Conservation (phyloP, 139 green algal genomes). For the Auxenochlorella pyrenoidosa region DNA sequence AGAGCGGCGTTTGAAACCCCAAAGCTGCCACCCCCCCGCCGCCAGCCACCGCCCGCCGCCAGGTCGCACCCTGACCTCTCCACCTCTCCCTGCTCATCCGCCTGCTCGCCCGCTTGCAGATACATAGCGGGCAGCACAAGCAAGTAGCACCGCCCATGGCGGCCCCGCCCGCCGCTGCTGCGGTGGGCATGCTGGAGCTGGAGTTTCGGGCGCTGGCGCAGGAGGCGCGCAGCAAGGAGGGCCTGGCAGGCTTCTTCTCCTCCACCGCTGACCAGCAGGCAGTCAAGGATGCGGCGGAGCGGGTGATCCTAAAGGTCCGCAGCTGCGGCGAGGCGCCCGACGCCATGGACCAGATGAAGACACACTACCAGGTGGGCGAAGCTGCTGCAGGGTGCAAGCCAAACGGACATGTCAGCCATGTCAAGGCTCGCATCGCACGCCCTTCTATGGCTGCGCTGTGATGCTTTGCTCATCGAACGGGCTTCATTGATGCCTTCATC, state of each 20-base stretch:
- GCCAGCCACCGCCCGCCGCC: neutral
- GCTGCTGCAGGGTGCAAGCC: neutral
- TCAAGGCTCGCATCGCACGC: too few relatives aligned
- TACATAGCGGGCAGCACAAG: neutral
- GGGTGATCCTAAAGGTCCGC: slow-evolving; percentile 67
- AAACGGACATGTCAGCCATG: too few relatives aligned
- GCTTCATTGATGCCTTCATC: too few relatives aligned
- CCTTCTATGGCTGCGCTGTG: neutral
- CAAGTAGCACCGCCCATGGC: neutral
- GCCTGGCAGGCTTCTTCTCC: slow-evolving; percentile 68
- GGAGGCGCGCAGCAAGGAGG: slow-evolving; percentile 69
- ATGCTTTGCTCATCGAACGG: neutral
- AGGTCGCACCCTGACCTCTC: neutral
- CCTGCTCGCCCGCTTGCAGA: neutral
- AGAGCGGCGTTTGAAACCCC: too few relatives aligned
- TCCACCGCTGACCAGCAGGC: slow-evolving; percentile 67
- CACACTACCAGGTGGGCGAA: slow-evolving; percentile 22
- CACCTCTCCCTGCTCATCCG: too few relatives aligned
- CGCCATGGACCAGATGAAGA: slow-evolving; percentile 57
- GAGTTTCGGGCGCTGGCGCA: slow-evolving; percentile 67
- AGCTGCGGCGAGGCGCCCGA: slow-evolving; percentile 37
- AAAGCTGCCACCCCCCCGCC: too few relatives aligned
- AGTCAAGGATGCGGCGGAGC: slow-evolving; percentile 78
- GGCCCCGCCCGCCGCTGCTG: slow-evolving; percentile 6
- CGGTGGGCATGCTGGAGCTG: slow-evolving; percentile 58